Percentiles rank a stretch among this genome's conserved stretches.
phyloP scores from a whole-genome alignment of 139 green algal genomes.

The Chlamydomonas applanata region DNA sequence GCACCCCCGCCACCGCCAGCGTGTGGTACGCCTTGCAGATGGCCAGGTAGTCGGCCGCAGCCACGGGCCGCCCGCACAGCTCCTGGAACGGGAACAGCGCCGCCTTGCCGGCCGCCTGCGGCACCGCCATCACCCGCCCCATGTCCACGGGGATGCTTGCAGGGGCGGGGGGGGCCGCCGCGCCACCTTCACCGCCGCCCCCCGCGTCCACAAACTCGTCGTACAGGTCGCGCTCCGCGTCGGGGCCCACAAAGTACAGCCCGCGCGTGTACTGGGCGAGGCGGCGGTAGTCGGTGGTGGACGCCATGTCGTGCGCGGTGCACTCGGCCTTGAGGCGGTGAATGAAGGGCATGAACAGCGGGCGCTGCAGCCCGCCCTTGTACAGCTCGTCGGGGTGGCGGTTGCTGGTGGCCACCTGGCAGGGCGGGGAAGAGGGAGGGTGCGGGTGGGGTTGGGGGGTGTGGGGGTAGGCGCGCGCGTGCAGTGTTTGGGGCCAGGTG shows the following conservation, averaged over 20 bases:
- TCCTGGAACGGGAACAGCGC: constrained; percentile 80
- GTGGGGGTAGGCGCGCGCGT: too few relatives aligned
- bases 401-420: constrained; percentile 79
- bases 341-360: constrained; percentile 98
- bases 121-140: constrained; percentile 74
- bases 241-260: constrained; percentile 71
- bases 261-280: constrained; percentile 73
- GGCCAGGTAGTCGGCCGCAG: constrained; percentile 87
- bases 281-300: constrained; percentile 80
- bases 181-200: not conserved
- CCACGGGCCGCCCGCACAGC: constrained; percentile 79
- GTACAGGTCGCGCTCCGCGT: constrained; percentile 13
- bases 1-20: constrained; percentile 75
- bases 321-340: constrained; percentile 76
- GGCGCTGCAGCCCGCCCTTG: constrained; percentile 88
- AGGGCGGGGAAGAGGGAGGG: not conserved
- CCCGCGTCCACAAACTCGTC: constrained; percentile 21
- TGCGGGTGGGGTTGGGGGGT: too few relatives aligned
- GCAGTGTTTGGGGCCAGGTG: too few relatives aligned
- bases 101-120: constrained; percentile 47
- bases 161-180: not conserved
- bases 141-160: constrained; percentile 71
- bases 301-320: constrained; percentile 86
- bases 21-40: constrained; percentile 79
- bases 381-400: constrained; percentile 86